These are phyloP conservation scores for Agapanthus africanus DNA, from an alignment of 106 monocot genomes.

Conservation along the genomic window DNA sequence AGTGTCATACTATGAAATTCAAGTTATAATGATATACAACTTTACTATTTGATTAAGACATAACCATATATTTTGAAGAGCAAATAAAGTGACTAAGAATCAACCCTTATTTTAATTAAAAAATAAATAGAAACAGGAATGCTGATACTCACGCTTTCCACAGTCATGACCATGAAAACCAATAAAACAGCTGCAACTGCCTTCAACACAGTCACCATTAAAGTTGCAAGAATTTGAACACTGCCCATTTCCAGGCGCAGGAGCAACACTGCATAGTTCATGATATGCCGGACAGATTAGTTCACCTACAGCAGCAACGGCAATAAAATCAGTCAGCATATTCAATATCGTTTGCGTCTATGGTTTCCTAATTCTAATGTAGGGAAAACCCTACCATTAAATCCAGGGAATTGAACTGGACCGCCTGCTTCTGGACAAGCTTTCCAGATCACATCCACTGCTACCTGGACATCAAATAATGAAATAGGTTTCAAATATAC, in stretches of 20 bases:
- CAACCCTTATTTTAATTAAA: not conserved
- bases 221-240: slow-evolving; percentile 70
- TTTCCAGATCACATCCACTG: slow-evolving; percentile 93
- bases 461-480: slow-evolving; percentile 49
- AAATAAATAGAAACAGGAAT: not conserved
- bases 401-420: slow-evolving; percentile 88
- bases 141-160: slow-evolving; percentile 51
- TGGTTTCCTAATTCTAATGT: not conserved
- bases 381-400: slow-evolving; percentile 59
- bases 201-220: slow-evolving; percentile 90
- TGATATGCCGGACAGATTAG: slow-evolving; percentile 93
- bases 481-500: not conserved
- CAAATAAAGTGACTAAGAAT: not conserved
- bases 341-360: not conserved
- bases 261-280: slow-evolving; percentile 58
- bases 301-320: slow-evolving; percentile 53
- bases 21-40: not conserved
- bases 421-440: slow-evolving; percentile 81
- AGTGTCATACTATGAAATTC: not conserved
- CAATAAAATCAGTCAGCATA: slow-evolving; percentile 3
- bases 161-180: slow-evolving; percentile 94
- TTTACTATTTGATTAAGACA: too few relatives aligned
- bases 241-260: slow-evolving; percentile 47
- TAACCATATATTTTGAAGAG: too few relatives aligned
- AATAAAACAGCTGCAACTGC: slow-evolving; percentile 80